Base-by-base conservation (phyloP, 108 stramenopile genomes). In the Cyclotella cryptica region DNA sequence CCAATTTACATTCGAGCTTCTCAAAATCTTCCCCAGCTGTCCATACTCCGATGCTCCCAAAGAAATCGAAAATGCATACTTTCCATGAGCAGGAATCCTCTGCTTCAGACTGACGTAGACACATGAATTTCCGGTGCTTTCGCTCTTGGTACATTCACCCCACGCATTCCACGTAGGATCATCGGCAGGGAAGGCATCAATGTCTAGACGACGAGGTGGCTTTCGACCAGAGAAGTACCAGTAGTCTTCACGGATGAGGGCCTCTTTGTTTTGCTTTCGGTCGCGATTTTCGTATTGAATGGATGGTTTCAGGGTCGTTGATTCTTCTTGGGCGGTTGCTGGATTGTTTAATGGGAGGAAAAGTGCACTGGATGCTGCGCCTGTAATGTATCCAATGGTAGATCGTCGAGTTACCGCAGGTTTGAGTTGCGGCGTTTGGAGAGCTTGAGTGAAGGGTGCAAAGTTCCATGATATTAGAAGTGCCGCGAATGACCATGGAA, bases 101-200 rank as follows among this genome's bases (percentile, higher is more conserved):
- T 92, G 91, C 53, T 89, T 89, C 74, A 92, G 55, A 0, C 79
- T 79, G 0, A 92, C 87, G 66, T 92, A 92, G 21, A 89, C 89
- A 76, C 91, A 92, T 27, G 81, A 80, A 65, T 92, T 92, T 12
- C 86, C 90, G 10, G 73, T 66, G 17, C 55, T 41, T 42, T 79
- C 85, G 18, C 55, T 41, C 18, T 83, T 82, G 24, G 81, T 77
- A 35, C 91, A 92, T 22, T 73, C 71, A 11, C 91, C 91, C 86
- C 88, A 92, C 1, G 87, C 87, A 79, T 92, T 90, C 81, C 84
- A 90, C 19, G 84, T 78, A 0, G 91, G 91, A 81, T 90, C 86
- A 57, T 92, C 87, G 0, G 73, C 47, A 40, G 81, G 85, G 30
- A 89, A 64, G 12, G 80, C 70, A 26, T 75, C 74, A 28, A 81